Evolutionary conservation across 2,329 filamentous ascomycete species (phyloP), one percentile per base, ranked within the genome.

Genomic region (Botrytis tulipae): DNA sequence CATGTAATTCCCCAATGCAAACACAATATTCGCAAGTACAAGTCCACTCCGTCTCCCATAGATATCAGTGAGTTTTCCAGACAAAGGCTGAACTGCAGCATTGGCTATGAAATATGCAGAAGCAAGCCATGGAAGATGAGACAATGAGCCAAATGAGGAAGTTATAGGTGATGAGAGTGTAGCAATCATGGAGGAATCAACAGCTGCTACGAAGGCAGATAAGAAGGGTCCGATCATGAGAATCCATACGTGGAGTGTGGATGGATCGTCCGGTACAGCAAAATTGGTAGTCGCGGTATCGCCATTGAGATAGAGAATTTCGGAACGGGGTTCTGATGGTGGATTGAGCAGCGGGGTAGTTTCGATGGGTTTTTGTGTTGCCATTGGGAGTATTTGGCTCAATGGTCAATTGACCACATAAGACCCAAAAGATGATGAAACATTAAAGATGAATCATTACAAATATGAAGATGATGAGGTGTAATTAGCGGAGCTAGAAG

Each of bases 51-150:
- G 92, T 9, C 91, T 87, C 18, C 91, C 90, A 77, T 93, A 92
- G 46, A 93, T 91, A 78, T 93, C 91, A 65, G 86, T 89, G 6
- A 93, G 84, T 77, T 91, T 92, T 66, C 91, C 91, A 78, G 92
- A 94, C 0, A 94, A 83, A 1, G 92, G 92, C 80, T 95, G 92
- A 77, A 92, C 93, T 29, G 90, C 90, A 3, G 92, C 93, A 69
- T 93, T 83, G 2, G 92, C 93, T 71, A 95, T 85, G 78, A 94
- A 92, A 80, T 95, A 92, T 14, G 87, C 87, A 74, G 72, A 70
- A 9, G 87, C 85, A 16, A 89, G 79, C 87, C 89, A 89, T 73
- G 85, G 88, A 4, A 88, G 89, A 69, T 87, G 85, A n/a, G 84
- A 85, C 4, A 91, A 78, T 51, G 85, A 67, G 1, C 70, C 70